Percentiles rank a stretch among this genome's conserved stretches.
Evolutionary conservation across 306 rosid species (phyloP).

Genomic region (Cucurbita pepo): DNA sequence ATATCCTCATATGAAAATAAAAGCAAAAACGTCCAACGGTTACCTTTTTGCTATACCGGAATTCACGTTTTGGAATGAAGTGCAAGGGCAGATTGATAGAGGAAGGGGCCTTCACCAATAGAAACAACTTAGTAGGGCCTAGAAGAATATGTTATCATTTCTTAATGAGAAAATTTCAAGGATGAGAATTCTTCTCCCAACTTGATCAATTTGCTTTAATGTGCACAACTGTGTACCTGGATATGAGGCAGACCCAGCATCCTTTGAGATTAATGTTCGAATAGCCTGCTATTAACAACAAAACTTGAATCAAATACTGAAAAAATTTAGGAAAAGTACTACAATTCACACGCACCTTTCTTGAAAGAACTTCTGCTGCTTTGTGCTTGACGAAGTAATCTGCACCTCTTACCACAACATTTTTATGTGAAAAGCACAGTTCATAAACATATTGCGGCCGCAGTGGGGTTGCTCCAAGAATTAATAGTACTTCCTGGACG

Average conservation of each 20-base stretch:
- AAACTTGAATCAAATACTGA: constrained; percentile 4
- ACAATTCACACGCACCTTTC: constrained; percentile 33
- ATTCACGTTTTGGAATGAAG: constrained; percentile 89
- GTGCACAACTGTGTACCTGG: constrained; percentile 29
- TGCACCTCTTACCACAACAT: constrained; percentile 5
- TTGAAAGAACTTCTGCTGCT: constrained; percentile 57
- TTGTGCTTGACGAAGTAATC: constrained; percentile 48
- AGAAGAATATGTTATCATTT: constrained; percentile 7
- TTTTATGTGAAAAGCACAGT: constrained; percentile 31
- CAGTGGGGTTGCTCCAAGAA: constrained; percentile 60
- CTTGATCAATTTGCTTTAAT: not conserved
- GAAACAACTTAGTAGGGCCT: constrained; percentile 64
- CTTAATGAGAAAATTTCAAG: not conserved
- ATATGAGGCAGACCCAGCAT: constrained; percentile 63
- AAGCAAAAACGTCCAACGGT: constrained; percentile 1
- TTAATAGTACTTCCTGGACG: constrained; percentile 34
- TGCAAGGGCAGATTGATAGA: constrained; percentile 60
- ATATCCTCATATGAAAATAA: not conserved
- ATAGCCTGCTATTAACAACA: constrained; percentile 45
- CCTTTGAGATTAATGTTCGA: constrained; percentile 53
- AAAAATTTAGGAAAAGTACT: not conserved
- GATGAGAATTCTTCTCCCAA: not conserved
- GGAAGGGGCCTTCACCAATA: constrained; percentile 70
- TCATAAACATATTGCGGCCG: constrained; percentile 59
- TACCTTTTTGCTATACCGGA: constrained; percentile 62